A percentile compares a stretch with the other conserved stretches of the same genome.
phyloP scores from a whole-genome alignment of 1,284 basidiomycete genomes.

The Agroathelia rolfsii region DNA sequence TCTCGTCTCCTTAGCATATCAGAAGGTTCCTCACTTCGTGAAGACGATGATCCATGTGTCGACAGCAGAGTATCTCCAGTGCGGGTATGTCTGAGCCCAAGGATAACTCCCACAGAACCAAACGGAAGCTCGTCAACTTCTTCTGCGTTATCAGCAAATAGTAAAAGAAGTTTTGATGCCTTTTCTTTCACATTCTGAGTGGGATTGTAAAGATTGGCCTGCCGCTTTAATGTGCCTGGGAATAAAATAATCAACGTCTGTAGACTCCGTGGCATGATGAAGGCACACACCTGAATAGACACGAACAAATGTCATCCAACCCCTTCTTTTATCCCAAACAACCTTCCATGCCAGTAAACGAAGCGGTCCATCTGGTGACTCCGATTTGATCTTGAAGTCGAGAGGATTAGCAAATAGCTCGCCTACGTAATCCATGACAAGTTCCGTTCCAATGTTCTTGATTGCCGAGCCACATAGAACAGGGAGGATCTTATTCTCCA shows the following conservation, averaged over 20 bases:
- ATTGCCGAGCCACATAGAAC: conserved; percentile 79
- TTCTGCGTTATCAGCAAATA: conserved; percentile 72
- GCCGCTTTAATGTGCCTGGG: conserved; percentile 57
- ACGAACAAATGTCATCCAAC: conserved; percentile 88
- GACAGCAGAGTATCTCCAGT: conserved; percentile 82
- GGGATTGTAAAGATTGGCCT: conserved; percentile 57
- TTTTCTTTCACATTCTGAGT: conserved; percentile 65
- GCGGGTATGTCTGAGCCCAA: conserved; percentile 75
- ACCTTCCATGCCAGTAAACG: conserved; percentile 84
- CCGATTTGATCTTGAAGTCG: conserved; percentile 42
- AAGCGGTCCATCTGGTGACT: conserved; percentile 38
- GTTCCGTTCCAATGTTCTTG: conserved; percentile 73
- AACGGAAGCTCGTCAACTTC: conserved; percentile 77
- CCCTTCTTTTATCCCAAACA: conserved; percentile 71
- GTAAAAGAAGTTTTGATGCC: conserved; percentile 65
- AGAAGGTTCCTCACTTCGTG: conserved; percentile 22
- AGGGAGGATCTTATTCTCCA: conserved; percentile 62
- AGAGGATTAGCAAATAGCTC: conserved; percentile 72
- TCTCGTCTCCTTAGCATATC: too few species aligned
- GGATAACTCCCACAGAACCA: conserved; percentile 77
- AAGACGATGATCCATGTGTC: conserved; percentile 24
- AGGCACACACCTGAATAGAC: conserved; percentile 68
- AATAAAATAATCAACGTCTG: conserved; percentile 6
- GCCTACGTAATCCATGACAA: conserved; percentile 74
- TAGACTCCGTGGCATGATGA: background rate